Evolutionary conservation across 2,329 filamentous ascomycete species (phyloP), one percentile per base, ranked within the genome.

Genomic region (Botrytis tulipae): DNA sequence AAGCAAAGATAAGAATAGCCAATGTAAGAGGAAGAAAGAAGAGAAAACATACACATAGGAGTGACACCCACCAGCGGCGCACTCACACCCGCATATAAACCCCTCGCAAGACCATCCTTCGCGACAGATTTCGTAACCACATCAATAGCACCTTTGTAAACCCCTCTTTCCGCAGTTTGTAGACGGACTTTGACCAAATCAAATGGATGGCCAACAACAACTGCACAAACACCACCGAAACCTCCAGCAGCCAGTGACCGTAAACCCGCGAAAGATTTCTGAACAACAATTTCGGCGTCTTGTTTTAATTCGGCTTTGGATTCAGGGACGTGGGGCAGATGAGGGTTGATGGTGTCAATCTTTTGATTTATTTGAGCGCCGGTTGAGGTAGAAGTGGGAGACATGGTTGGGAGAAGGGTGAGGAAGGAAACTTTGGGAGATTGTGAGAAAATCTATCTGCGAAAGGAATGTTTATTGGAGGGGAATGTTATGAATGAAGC

Each of bases 171-270:
- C 51, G 96, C 94, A 3, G 96, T 99, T 86, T 99, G 96, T 82
- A 99, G 86, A 74, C 96, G 93, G 77, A 99, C 96, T 85, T 99
- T 99, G 83, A 98, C 95, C 79, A 99, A 87, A 82, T 99, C 96
- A 82, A 99, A 99, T 16, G 96, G 96, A 83, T 99, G 96, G 73
- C 96, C 93, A 74, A 98, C 95, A 60, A 99, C 82, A 72, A 99
- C 96, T 73, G 96, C 95, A 85, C 93, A 98, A 66, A 99, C 84
- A 79, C 96, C 96, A 78, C 96, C 96, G 74, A 97, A 97, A 76
- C 94, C 96, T 79, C 96, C 96, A 12, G 95, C 95, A 14, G 88
- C 91, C 70, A 99, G 88, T 60, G 95, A 96, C 74, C 95, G 92
- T 76, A 97, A 83, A 82, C 89, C 89, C 72, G 89, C 87, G 65